Percentiles rank a stretch among this genome's conserved stretches.
These are phyloP conservation scores for Lathyrus aphaca DNA, from an alignment of 306 rosid genomes.

Conservation along the genomic window DNA sequence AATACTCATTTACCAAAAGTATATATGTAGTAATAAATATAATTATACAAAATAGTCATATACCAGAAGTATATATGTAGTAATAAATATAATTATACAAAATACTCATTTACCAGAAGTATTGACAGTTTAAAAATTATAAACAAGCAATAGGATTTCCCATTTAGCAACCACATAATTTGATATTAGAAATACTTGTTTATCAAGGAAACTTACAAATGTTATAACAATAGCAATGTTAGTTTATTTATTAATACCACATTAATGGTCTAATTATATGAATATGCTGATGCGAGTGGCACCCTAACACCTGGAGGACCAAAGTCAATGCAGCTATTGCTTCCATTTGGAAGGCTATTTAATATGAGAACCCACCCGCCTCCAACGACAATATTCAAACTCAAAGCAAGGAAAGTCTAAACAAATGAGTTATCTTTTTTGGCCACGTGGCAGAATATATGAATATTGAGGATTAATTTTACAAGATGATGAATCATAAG, in stretches of 20 bases:
- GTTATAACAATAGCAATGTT: conserved; percentile 1
- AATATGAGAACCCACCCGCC: not conserved
- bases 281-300: conserved; percentile 4
- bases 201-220: conserved; percentile 12
- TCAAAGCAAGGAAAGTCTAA: conserved; percentile 7
- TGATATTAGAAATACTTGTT: conserved; percentile 32
- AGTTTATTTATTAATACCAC: conserved; percentile 28
- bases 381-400: not conserved
- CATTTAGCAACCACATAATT: conserved; percentile 4
- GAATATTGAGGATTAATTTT: conserved; percentile 13
- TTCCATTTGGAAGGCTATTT: conserved; percentile 15
- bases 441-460: conserved; percentile 10
- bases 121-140: not conserved
- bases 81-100: not conserved
- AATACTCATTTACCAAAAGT: too few species aligned
- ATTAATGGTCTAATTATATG: conserved; percentile 13
- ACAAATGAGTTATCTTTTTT: not conserved
- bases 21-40: not conserved
- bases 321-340: conserved; percentile 17
- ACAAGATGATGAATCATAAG: conserved; percentile 4
- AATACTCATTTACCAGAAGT: conserved; percentile 21
- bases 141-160: conserved; percentile 4
- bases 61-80: conserved; percentile 14
- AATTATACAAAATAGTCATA: conserved; percentile 16
- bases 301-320: conserved; percentile 3